These are phyloP conservation scores for Colletotrichum filicis DNA, from an alignment of 2,329 filamentous ascomycete species.

Conservation along the genomic window DNA sequence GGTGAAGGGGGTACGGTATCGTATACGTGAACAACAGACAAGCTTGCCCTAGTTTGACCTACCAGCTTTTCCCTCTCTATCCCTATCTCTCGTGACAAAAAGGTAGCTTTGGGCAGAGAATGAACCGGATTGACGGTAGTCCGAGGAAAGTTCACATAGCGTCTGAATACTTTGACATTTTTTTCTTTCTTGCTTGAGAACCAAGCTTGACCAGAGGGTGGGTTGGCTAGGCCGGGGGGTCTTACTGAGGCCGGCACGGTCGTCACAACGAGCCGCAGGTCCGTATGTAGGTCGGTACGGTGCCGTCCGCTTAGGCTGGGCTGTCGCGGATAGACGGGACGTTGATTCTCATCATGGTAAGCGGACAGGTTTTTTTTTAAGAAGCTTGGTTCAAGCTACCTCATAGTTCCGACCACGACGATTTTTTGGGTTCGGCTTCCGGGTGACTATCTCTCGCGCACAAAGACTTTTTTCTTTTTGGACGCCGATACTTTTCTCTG, in stretches of 20 bases:
- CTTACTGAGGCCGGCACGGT: not conserved
- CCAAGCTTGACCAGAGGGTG: not conserved
- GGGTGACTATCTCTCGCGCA: not conserved
- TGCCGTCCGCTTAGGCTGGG: not conserved
- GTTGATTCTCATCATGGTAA: not conserved
- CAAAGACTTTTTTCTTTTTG: not conserved
- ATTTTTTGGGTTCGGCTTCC: not conserved
- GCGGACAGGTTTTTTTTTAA: not conserved
- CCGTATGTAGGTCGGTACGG: too few relatives aligned
- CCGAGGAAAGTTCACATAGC: not conserved
- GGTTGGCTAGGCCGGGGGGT: not conserved
- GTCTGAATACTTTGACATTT: not conserved
- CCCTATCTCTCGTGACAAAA: too few relatives aligned
- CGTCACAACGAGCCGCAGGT: not conserved
- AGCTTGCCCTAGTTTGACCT: not conserved
- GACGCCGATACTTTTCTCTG: not conserved
- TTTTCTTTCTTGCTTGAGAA: not conserved
- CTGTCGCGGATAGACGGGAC: slow-evolving; percentile 7
- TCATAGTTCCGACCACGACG: too few relatives aligned
- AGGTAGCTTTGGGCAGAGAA: not conserved
- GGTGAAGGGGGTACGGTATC: not conserved
- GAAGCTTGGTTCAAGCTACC: not conserved
- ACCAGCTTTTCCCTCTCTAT: not conserved
- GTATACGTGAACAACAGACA: not conserved
- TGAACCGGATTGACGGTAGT: not conserved